These are phyloP conservation scores for Fusarium sp. DNA, from an alignment of 2,329 filamentous ascomycete species.

Conservation along the genomic window DNA sequence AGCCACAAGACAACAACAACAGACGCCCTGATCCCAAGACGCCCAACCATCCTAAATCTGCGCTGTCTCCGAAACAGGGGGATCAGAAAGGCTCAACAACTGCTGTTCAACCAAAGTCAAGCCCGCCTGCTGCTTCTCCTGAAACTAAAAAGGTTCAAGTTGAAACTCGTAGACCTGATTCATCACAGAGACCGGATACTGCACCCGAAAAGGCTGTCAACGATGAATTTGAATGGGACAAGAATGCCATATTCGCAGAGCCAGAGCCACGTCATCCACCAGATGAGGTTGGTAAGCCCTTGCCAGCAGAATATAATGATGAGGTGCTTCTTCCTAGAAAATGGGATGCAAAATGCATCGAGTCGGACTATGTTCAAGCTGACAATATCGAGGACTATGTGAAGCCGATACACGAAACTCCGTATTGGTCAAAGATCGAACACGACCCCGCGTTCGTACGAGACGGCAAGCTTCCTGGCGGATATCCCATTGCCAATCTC, in stretches of 20 bases:
- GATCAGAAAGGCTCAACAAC: slow-evolving; percentile 37
- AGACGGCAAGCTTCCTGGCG: slow-evolving; percentile 37
- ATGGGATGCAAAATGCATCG: slow-evolving; percentile 54
- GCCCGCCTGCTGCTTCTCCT: slow-evolving; percentile 1
- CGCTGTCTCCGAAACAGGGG: slow-evolving; percentile 36
- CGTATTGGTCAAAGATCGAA: slow-evolving; percentile 52
- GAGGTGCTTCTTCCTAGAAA: slow-evolving; percentile 57
- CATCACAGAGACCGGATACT: slow-evolving; percentile 10
- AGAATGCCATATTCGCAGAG: slow-evolving; percentile 51
- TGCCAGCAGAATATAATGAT: slow-evolving; percentile 54
- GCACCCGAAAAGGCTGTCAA: slow-evolving; percentile 21
- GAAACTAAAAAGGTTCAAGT: slow-evolving; percentile 16
- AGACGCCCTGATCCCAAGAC: slow-evolving; percentile 11
- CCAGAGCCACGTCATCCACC: slow-evolving; percentile 47
- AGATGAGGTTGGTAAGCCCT: slow-evolving; percentile 59
- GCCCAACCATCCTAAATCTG: slow-evolving; percentile 30
- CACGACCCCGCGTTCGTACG: slow-evolving; percentile 56
- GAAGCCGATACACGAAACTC: slow-evolving; percentile 52
- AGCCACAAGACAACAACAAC: slow-evolving; percentile 33
- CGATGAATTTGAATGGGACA: slow-evolving; percentile 52
- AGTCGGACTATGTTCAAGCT: slow-evolving; percentile 55
- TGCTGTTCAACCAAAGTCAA: slow-evolving; percentile 7
- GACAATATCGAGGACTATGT: slow-evolving; percentile 55
- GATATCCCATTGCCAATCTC: slow-evolving; percentile 29
- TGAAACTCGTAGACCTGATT: slow-evolving; percentile 5